phyloP scores from a whole-genome alignment of 2,329 filamentous ascomycete genomes.

The Trichophyton simii region DNA sequence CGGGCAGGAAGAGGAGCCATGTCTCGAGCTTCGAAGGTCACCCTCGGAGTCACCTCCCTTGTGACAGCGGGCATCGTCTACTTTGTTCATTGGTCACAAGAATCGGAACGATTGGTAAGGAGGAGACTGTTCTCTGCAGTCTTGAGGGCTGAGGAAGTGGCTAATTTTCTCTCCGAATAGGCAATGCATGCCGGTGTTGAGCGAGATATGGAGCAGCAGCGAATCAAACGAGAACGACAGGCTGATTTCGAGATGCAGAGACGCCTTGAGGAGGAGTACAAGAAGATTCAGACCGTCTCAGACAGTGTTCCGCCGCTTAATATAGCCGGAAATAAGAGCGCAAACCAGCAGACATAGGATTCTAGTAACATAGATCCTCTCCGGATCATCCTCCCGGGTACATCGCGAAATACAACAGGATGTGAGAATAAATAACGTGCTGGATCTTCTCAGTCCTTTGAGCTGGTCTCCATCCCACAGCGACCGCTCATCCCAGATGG shows the following conservation, averaged over 20 bases:
- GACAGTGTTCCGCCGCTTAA: conserved; percentile 20
- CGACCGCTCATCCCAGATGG: no score
- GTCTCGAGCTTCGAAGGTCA: conserved; percentile 83
- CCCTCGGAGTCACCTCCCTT: conserved; percentile 63
- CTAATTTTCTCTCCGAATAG: conserved; percentile 27
- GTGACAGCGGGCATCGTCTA: conserved; percentile 64
- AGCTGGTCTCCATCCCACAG: background rate
- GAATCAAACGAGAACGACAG: conserved; percentile 77
- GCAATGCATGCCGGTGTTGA: conserved; percentile 93
- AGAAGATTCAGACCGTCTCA: conserved; percentile 70
- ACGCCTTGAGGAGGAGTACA: conserved; percentile 75
- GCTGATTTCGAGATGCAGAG: conserved; percentile 90
- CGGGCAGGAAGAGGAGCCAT: conserved; percentile 37
- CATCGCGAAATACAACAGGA: background rate
- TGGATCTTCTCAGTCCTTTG: background rate
- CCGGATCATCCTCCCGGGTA: background rate
- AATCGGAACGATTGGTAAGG: conserved; percentile 66
- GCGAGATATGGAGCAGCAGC: conserved; percentile 87
- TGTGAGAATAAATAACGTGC: background rate
- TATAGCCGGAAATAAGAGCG: background rate
- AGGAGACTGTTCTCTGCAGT: background rate
- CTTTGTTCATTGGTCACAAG: conserved; percentile 83
- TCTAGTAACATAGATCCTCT: background rate
- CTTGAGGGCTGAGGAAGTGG: background rate
- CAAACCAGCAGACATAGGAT: background rate